Conservation (phyloP, 371 early-diverging fungal genomes). For the Mucor piriformis region DNA sequence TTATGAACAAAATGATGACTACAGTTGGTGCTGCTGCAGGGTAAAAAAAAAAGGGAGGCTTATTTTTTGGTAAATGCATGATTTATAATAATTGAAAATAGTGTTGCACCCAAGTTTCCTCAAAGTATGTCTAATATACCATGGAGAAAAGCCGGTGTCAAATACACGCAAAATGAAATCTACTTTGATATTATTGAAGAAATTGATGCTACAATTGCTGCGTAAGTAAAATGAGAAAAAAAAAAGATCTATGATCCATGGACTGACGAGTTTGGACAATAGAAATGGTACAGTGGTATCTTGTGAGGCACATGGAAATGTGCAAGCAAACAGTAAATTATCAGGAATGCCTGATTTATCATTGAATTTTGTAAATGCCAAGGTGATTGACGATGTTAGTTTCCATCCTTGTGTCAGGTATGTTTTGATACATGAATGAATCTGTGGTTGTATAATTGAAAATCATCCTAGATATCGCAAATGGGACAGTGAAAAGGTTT, state of each 20-base stretch:
- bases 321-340: conserved; percentile 75
- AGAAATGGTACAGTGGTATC: conserved; percentile 75
- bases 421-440: not conserved
- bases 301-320: conserved; percentile 80
- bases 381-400: conserved; percentile 78
- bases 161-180: conserved; percentile 90
- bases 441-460: not conserved
- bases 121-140: conserved; percentile 74
- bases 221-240: conserved; percentile 41
- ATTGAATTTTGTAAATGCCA: conserved; percentile 72
- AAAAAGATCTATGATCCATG: not conserved
- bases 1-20: conserved; percentile 82
- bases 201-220: conserved; percentile 81
- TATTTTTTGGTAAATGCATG: too few species aligned
- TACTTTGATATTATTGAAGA: conserved; percentile 92
- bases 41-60: conserved; percentile 38
- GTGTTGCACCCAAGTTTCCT: conserved; percentile 53
- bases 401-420: conserved; percentile 91
- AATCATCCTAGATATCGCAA: conserved; percentile 52
- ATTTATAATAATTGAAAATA: conserved; percentile 4
- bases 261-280: not conserved
- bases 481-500: conserved; percentile 78
- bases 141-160: conserved; percentile 88
- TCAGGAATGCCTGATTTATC: conserved; percentile 91
- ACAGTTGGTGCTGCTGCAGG: conserved; percentile 76